Evolutionary conservation across 148 eudicot species (phyloP), one percentile per base, ranked within the genome.

Genomic region (Hydrangea macrophylla): DNA sequence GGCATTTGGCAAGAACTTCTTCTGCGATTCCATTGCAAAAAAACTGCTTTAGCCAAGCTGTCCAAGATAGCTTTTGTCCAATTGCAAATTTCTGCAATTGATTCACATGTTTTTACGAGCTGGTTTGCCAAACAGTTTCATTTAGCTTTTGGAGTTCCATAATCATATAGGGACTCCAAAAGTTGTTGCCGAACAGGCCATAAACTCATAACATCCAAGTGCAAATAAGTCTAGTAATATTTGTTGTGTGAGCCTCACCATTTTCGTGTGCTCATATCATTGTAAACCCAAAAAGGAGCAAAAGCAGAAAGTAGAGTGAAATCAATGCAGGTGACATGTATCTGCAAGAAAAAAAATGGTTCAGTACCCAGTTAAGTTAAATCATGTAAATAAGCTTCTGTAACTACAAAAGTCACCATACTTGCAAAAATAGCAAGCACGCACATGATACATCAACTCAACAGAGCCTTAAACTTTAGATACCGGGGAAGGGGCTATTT

Each of bases 221-320:
- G n/a, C n/a, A n/a, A n/a, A n/a, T n/a, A n/a, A n/a, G 22, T 25
- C 13, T 11, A 33, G 13, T 15, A 26, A 11, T 48, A n/a, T 33
- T 55, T 48, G 37, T n/a, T n/a, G n/a, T n/a, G n/a, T n/a, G 30
- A 60, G 56, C 35, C 78, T 79, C 76, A 94, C 99, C 99, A 85
- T 82, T 88, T 88, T 37, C 97, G 84, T 28, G 83, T 70, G 64
- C 88, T 94, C 96, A 94, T 94, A 35, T 94, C 99, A 65, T 88
- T 90, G 86, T 90, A 94, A 59, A 94, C 88, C 97, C 99, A 90
- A 71, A 94, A 94, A 55, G 97, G 99, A 42, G 99, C 96, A 40
- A 90, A 94, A 3, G 90, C 74, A 0, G 96, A 91, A 23, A 90
- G 80, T 35, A 94, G 90, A 62, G 74, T 69, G 73, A 90, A 94